A percentile compares a stretch with the other conserved stretches of the same genome.
Evolutionary conservation across 2,329 filamentous ascomycete species (phyloP).

Genomic region (Cordyceps militaris): DNA sequence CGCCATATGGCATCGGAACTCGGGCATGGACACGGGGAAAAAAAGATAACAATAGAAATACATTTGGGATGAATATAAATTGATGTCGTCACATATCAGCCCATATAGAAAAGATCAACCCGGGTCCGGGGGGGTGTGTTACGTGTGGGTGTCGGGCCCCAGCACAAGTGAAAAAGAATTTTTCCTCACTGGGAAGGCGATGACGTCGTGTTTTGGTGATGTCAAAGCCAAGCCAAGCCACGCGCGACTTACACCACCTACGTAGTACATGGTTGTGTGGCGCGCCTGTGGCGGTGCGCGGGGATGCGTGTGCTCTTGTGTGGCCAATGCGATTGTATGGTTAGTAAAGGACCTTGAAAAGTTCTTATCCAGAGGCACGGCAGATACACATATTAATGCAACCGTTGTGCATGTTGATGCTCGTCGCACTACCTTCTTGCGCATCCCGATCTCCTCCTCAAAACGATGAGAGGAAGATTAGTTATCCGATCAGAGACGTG

Average conservation of each 20-base stretch:
- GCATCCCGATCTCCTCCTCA: background rate
- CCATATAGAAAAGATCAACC: background rate
- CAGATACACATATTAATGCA: background rate
- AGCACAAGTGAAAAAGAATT: background rate
- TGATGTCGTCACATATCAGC: slow-evolving; percentile 6
- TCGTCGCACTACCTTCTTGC: background rate
- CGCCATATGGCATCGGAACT: background rate
- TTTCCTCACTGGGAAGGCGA: slow-evolving; percentile 11
- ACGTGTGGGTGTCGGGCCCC: background rate
- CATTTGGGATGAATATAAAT: background rate
- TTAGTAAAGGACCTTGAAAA: background rate
- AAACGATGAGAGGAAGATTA: background rate
- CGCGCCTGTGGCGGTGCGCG: slow-evolving; percentile 7
- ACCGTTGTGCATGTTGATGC: background rate
- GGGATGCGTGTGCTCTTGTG: background rate
- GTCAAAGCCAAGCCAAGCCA: slow-evolving; percentile 4
- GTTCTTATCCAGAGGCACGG: background rate
- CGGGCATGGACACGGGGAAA: background rate
- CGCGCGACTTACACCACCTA: slow-evolving; percentile 5
- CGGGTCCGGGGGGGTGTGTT: background rate
- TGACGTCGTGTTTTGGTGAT: slow-evolving; percentile 3
- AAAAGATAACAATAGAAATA: background rate
- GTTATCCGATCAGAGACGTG: slow-evolving; percentile 11
- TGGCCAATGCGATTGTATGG: background rate
- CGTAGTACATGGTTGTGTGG: slow-evolving; percentile 5